Percentiles rank a stretch among this genome's conserved stretches.
Evolutionary conservation across 2,329 filamentous ascomycete genomes (phyloP).

Genomic region (Chrysoporthe cubensis): DNA sequence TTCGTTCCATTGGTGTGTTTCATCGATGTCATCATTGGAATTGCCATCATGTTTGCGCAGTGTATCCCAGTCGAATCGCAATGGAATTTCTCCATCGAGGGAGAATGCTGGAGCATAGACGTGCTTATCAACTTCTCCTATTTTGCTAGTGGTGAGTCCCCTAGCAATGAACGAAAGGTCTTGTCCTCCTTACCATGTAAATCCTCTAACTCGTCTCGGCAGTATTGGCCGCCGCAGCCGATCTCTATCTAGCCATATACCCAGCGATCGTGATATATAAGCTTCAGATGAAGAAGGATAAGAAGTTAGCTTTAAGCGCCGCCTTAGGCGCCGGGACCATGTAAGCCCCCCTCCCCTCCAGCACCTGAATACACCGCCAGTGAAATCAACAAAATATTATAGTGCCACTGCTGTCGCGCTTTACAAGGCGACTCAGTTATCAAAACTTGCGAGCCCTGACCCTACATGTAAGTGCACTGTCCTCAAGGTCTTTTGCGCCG

Average conservation of each 20-base stretch:
- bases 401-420: no score
- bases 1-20: constrained; percentile 29
- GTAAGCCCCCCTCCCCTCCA: no score
- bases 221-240: constrained; percentile 43
- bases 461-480: no score
- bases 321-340: no score
- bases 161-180: not conserved
- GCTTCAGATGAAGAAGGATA: constrained; percentile 43
- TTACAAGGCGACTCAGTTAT: no score
- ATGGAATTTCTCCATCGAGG: constrained; percentile 42
- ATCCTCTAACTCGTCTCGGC: not conserved
- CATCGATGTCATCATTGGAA: no score
- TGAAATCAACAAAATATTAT: no score
- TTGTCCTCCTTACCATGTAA: no score
- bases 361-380: no score
- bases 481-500: constrained; percentile 29
- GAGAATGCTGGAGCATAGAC: constrained; percentile 40
- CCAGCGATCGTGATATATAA: constrained; percentile 42
- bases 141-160: constrained; percentile 42
- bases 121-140: constrained; percentile 46
- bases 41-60: constrained; percentile 43
- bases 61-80: constrained; percentile 44
- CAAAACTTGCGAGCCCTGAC: no score
- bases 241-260: constrained; percentile 48
- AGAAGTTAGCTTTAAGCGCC: constrained; percentile 43